phyloP scores from a whole-genome alignment of 768 basidiomycete genomes.

The Kwoniella sp. region DNA sequence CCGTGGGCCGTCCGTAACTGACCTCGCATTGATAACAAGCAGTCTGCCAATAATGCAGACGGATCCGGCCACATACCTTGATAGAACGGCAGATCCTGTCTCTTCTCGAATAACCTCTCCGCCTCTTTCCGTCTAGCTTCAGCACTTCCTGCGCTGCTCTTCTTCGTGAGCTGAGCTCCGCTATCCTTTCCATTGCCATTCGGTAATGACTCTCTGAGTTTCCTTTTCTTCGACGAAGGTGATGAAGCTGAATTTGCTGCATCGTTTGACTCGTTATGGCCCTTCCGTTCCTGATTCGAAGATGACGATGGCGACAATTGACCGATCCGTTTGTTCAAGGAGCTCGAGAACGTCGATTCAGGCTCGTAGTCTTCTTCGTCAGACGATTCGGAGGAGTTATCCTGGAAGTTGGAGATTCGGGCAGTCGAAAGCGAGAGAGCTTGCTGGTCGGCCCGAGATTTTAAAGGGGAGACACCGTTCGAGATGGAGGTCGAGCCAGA shows the following conservation, averaged over 20 bases:
- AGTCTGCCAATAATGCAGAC: too few species aligned
- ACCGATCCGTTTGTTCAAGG: not conserved
- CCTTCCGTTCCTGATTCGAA: too few species aligned
- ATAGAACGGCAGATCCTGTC: conserved; percentile 50
- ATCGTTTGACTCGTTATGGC: too few species aligned
- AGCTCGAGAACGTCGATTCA: not conserved
- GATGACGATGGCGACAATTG: too few species aligned
- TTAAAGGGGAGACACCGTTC: not conserved
- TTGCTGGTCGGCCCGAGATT: not conserved
- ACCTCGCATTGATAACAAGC: too few species aligned
- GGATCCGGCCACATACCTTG: conserved; percentile 35
- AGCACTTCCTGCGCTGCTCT: not conserved
- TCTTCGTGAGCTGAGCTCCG: not conserved
- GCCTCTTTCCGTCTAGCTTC: conserved; percentile 30
- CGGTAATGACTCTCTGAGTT: not conserved
- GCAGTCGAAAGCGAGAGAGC: not conserved
- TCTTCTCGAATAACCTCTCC: conserved; percentile 36
- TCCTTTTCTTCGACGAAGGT: conserved; percentile 10
- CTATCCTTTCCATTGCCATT: not conserved
- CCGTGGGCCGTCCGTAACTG: too few species aligned
- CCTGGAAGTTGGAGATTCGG: conserved; percentile 21
- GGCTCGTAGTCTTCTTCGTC: conserved; percentile 23
- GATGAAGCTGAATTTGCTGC: too few species aligned
- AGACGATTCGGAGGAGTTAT: conserved; percentile 4
- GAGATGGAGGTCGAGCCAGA: not conserved